Conservation (phyloP, 2,329 filamentous ascomycete species). For the Stemphylium lycopersici region DNA sequence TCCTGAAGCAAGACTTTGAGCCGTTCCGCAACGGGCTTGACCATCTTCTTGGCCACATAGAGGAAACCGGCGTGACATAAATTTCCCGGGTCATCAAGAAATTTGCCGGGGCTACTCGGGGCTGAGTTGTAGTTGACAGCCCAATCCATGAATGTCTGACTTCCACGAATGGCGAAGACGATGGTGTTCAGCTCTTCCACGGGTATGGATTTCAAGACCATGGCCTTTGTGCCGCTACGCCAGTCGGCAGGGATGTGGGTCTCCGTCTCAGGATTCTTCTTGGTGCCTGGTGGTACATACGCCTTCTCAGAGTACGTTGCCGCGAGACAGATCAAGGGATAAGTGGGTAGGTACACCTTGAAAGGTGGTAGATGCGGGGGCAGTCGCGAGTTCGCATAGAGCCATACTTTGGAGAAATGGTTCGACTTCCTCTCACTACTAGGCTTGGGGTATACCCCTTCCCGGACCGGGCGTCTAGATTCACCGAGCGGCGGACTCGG, state of each 20-base stretch:
- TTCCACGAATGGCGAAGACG: conserved; percentile 83
- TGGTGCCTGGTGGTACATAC: conserved; percentile 64
- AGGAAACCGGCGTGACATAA: conserved; percentile 83
- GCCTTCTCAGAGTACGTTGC: conserved; percentile 78
- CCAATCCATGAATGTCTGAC: conserved; percentile 83
- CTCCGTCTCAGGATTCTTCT: conserved; percentile 66
- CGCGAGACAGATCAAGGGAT: conserved; percentile 77
- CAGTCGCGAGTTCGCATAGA: conserved; percentile 78
- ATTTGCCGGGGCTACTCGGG: conserved; percentile 69
- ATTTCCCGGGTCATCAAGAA: conserved; percentile 79
- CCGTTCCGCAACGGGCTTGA: conserved; percentile 72
- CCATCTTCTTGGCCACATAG: conserved; percentile 75
- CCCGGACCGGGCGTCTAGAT: conserved; percentile 17
- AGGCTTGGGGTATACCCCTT: conserved; percentile 22
- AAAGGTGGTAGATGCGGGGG: conserved; percentile 71
- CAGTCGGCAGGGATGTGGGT: conserved; percentile 74
- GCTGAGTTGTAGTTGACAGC: conserved; percentile 77
- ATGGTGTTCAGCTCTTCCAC: conserved; percentile 79
- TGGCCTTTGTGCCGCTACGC: conserved; percentile 78
- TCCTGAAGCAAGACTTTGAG: conserved; percentile 74
- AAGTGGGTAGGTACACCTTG: conserved; percentile 75
- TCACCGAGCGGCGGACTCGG: conserved; percentile 24
- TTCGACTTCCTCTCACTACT: conserved; percentile 36
- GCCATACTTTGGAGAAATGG: conserved; percentile 74
- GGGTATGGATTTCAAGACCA: conserved; percentile 81